These are phyloP conservation scores for Aquanectria penicillioides DNA, from an alignment of 2,329 filamentous ascomycete species.

Conservation along the genomic window DNA sequence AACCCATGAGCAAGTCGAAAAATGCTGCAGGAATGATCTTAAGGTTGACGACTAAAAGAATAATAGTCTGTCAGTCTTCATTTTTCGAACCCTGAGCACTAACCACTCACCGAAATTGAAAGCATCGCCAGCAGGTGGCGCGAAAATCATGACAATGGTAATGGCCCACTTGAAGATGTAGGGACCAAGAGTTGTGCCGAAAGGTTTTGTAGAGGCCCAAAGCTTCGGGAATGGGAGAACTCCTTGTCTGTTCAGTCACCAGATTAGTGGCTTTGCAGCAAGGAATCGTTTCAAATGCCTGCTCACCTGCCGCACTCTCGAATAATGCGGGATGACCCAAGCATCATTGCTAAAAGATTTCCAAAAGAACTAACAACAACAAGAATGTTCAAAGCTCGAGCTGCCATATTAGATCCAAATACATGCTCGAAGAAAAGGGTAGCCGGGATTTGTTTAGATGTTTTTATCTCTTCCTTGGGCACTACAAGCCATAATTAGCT, in stretches of 20 bases:
- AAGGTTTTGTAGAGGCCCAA: slow-evolving; percentile 71
- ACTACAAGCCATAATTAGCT: too few relatives aligned
- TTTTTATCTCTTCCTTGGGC: slow-evolving; percentile 58
- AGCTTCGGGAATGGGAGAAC: slow-evolving; percentile 67
- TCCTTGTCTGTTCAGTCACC: slow-evolving; percentile 56
- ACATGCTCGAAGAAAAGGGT: slow-evolving; percentile 68
- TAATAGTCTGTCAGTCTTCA: background rate
- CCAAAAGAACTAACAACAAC: slow-evolving; percentile 67
- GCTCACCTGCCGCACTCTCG: slow-evolving; percentile 65
- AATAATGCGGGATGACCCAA: slow-evolving; percentile 65
- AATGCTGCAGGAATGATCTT: slow-evolving; percentile 66
- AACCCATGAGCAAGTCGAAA: slow-evolving; percentile 66
- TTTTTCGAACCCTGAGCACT: background rate
- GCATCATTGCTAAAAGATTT: slow-evolving; percentile 64
- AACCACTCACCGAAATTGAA: slow-evolving; percentile 64
- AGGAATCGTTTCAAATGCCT: too few relatives aligned
- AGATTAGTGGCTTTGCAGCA: too few relatives aligned
- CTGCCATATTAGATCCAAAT: slow-evolving; percentile 56
- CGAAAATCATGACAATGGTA: slow-evolving; percentile 69
- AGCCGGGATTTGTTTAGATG: slow-evolving; percentile 63
- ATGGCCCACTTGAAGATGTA: slow-evolving; percentile 66
- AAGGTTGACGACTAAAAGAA: slow-evolving; percentile 65
- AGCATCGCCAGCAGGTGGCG: slow-evolving; percentile 70
- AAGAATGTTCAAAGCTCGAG: slow-evolving; percentile 66
- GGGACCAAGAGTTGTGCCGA: slow-evolving; percentile 70